Base-by-base conservation (phyloP, 73 alveolate species). In the Stentor roeselii region DNA sequence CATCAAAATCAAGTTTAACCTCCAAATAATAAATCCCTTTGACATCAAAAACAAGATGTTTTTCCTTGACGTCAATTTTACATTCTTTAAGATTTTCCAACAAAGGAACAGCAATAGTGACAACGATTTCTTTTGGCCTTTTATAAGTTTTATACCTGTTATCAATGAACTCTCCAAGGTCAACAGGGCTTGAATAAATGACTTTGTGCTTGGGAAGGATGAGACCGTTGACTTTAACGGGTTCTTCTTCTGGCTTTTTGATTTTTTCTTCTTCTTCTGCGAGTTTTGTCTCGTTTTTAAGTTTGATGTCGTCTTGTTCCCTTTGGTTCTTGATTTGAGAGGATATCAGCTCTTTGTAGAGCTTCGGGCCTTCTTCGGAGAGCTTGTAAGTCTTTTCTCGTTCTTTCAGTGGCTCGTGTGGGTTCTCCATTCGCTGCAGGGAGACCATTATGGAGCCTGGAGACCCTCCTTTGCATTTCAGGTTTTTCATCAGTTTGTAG, bases 381-480 rank as follows among this genome's bases (percentile, higher is more conserved):
- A 82, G 84, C 37, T 89, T 92, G 42, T 90, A 42, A 40, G 91
- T 87, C 59, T 82, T 87, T 34, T 75, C 60, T 34, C 78, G 78
- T 59, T 88, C 95, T 35, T 84, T 78, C 60, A 76, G 60, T 50
- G 85, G 84, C 3, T 59, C 92, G 87, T 58, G 86, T 90, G 84
- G 86, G 85, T 74, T 92, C 76, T 61, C 87, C 91, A 87, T 86
- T 89, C 95, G 80, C 84, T 75, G 83, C 88, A 60, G 94, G 75
- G 86, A 88, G 31, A 90, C 91, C 90, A 87, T 90, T 3, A 90
- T 90, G 84, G 84, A 84, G 30, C 96, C 96, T 27, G 98, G 98
- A 58, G 86, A 90, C 37, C 95, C 95, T 60, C 99, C 99, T 85
- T 95, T 95, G 88, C 98, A 97, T 85, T 92, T 91, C 93, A 96